These are phyloP conservation scores for Botryotinia narcissicola DNA, from an alignment of 2,329 filamentous ascomycete species.

Conservation along the genomic window DNA sequence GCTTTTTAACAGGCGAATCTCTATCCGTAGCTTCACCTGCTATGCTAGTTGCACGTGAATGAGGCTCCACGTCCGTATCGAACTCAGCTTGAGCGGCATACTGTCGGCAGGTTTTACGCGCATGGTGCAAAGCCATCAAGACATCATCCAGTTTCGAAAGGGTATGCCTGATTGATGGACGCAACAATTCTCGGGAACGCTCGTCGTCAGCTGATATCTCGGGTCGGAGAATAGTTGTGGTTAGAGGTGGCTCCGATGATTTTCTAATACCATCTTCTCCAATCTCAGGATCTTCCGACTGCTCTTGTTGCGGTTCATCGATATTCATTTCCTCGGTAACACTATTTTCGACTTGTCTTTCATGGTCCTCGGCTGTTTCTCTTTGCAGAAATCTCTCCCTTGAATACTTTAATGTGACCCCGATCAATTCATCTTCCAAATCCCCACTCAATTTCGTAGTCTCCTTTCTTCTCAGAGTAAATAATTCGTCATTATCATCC, in stretches of 20 bases:
- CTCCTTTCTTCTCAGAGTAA: slow-evolving; percentile 49
- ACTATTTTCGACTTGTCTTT: slow-evolving; percentile 22
- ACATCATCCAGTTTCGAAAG: slow-evolving; percentile 67
- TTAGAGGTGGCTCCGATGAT: slow-evolving; percentile 4
- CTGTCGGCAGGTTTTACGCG: slow-evolving; percentile 52
- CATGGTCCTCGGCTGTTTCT: slow-evolving; percentile 23
- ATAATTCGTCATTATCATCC: slow-evolving; percentile 49
- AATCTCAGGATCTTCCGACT: neutral
- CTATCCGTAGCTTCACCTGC: neutral
- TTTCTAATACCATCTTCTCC: slow-evolving; percentile 22
- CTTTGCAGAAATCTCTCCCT: slow-evolving; percentile 59
- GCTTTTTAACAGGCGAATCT: slow-evolving; percentile 21
- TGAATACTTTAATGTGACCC: slow-evolving; percentile 62
- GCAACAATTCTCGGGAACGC: slow-evolving; percentile 60
- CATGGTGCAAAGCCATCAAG: slow-evolving; percentile 67
- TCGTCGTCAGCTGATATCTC: slow-evolving; percentile 69
- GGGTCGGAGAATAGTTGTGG: slow-evolving; percentile 40
- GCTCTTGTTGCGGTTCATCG: neutral
- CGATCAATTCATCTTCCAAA: slow-evolving; percentile 69
- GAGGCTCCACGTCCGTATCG: slow-evolving; percentile 33
- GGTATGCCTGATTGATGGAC: slow-evolving; percentile 67
- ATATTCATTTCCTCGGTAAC: slow-evolving; percentile 24
- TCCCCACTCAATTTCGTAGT: slow-evolving; percentile 53
- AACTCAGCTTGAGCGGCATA: slow-evolving; percentile 37
- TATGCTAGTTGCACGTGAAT: slow-evolving; percentile 12